Evolutionary conservation across 2,329 filamentous ascomycete genomes (phyloP).

Genomic region (Cyphellophora europaea): DNA sequence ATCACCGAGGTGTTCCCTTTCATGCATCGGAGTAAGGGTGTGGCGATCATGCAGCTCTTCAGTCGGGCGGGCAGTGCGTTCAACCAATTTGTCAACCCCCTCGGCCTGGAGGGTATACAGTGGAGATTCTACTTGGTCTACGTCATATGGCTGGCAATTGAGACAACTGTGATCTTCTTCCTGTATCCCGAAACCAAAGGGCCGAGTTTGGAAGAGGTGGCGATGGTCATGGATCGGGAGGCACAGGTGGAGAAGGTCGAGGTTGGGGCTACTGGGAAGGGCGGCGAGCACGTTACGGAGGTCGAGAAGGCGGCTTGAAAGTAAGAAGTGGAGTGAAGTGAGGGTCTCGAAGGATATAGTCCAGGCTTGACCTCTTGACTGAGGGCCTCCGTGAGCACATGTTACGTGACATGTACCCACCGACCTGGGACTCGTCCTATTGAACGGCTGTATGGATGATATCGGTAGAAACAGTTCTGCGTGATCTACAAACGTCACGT

Average conservation of each 20-base stretch:
- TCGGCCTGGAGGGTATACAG: conserved; percentile 40
- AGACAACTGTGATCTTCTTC: conserved; percentile 18
- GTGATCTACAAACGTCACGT: too few relatives aligned
- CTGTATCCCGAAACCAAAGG: conserved; percentile 23
- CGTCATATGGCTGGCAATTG: conserved; percentile 18
- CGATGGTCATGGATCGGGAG: conserved; percentile 18
- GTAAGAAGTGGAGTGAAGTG: too few relatives aligned
- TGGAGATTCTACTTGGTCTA: conserved; percentile 47
- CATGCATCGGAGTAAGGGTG: conserved; percentile 36
- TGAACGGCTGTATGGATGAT: too few relatives aligned
- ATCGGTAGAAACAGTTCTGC: too few relatives aligned
- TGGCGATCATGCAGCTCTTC: conserved; percentile 22
- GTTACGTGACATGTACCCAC: too few relatives aligned
- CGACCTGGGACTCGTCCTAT: too few relatives aligned
- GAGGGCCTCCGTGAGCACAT: too few relatives aligned
- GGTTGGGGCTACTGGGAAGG: neutral
- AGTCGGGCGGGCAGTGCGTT: conserved; percentile 35
- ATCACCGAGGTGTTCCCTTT: conserved; percentile 39
- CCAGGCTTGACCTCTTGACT: too few relatives aligned
- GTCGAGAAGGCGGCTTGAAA: conserved; percentile 1
- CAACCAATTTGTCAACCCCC: conserved; percentile 39
- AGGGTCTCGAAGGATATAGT: too few relatives aligned
- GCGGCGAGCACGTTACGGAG: neutral
- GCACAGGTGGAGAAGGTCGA: neutral
- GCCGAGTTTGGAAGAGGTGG: conserved; percentile 22